A percentile compares a stretch with the other conserved stretches of the same genome.
phyloP scores from a whole-genome alignment of 345 rosid species.

The Pistacia vera region DNA sequence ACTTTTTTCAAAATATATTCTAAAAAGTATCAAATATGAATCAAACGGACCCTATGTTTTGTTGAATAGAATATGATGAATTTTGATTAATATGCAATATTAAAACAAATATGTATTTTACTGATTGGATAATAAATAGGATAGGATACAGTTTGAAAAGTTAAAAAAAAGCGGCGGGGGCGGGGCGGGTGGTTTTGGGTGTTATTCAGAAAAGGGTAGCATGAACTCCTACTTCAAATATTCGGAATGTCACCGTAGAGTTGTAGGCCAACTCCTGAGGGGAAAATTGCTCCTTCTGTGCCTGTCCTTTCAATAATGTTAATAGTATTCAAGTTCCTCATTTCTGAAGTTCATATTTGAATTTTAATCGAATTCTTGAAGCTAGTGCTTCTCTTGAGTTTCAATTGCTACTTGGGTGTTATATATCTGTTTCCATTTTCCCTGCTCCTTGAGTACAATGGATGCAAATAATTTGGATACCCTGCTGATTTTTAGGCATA shows the following conservation, averaged over 20 bases:
- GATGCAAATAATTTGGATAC: background rate
- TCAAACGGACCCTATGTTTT: no score
- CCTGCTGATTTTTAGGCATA: background rate
- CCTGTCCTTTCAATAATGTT: no score
- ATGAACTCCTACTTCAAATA: background rate
- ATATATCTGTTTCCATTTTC: background rate
- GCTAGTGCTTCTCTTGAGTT: background rate
- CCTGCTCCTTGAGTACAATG: background rate
- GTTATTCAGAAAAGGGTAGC: background rate
- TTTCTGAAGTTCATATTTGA: background rate
- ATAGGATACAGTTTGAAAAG: no score
- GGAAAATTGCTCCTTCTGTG: background rate
- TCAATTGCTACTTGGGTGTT: background rate
- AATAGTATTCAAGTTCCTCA: no score
- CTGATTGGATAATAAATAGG: no score
- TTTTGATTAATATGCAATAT: no score
- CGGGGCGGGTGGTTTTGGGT: no score
- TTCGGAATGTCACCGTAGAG: background rate
- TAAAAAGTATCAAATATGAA: no score
- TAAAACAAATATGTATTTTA: no score
- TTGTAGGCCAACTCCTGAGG: background rate
- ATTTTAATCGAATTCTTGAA: background rate
- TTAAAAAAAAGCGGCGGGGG: no score
- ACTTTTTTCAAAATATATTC: no score
- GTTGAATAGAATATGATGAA: no score